Percentiles rank a stretch among this genome's conserved stretches.
Conservation (phyloP, 768 basidiomycete species). For the Coprinopsis sp. region DNA sequence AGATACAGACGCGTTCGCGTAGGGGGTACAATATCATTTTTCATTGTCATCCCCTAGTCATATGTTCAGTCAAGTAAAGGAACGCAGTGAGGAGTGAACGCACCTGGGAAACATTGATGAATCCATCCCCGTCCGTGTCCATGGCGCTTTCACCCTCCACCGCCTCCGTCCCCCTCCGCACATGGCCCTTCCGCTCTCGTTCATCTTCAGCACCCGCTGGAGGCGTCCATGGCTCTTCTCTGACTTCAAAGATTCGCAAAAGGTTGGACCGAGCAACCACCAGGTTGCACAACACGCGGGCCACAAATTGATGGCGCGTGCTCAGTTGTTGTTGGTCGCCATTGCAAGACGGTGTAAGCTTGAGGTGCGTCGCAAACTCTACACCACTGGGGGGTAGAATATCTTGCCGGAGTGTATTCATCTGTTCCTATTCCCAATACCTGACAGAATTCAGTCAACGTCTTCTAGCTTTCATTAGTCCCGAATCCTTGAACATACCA, state of each 20-base stretch:
- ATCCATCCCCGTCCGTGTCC: slow-evolving; percentile 75
- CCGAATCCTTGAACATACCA: too few relatives aligned
- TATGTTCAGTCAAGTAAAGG: slow-evolving; percentile 11
- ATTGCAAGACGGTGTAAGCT: slow-evolving; percentile 57
- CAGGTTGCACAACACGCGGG: slow-evolving; percentile 71
- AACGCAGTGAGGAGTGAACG: slow-evolving; percentile 31
- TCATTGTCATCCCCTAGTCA: slow-evolving; percentile 18
- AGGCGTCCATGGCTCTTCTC: slow-evolving; percentile 62
- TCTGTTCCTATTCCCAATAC: slow-evolving; percentile 20
- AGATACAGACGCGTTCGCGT: slow-evolving; percentile 71
- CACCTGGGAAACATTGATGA: slow-evolving; percentile 79
- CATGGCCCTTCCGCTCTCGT: slow-evolving; percentile 48
- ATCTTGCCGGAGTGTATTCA: slow-evolving; percentile 78
- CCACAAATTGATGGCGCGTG: slow-evolving; percentile 39
- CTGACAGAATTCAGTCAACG: too few relatives aligned
- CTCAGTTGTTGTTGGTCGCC: slow-evolving; percentile 30
- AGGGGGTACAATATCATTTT: slow-evolving; percentile 41
- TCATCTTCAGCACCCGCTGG: slow-evolving; percentile 54
- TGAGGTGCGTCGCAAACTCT: slow-evolving; percentile 73
- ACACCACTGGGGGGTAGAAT: slow-evolving; percentile 80
- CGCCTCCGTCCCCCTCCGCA: slow-evolving; percentile 64
- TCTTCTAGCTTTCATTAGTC: too few relatives aligned
- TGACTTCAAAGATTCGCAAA: slow-evolving; percentile 83
- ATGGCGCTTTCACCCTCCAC: slow-evolving; percentile 77
- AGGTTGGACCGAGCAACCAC: slow-evolving; percentile 82